Evolutionary conservation across 2,329 filamentous ascomycete species (phyloP), one percentile per base, ranked within the genome.

Genomic region (Penicillium sp.): DNA sequence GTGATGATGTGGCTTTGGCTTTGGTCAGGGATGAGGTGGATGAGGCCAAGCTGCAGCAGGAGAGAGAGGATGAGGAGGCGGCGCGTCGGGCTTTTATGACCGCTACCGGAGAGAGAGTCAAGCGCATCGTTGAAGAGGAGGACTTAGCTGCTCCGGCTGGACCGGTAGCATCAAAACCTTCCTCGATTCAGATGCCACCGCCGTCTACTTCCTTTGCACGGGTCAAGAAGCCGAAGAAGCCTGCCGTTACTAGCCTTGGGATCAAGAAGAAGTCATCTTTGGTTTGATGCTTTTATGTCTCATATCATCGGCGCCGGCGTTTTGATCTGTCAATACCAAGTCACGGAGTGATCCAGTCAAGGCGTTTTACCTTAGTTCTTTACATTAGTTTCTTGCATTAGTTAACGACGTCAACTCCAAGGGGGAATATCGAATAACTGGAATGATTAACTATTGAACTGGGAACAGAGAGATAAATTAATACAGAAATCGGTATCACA

Each of bases 201-300:
- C 78, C 80, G 4, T 84, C 86, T 3, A 58, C 63, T 20, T 82
- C 81, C 0, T 95, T 92, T 64, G 87, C 87, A 68, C 78, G 87
- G 52, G 81, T 83, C 38, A 78, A 86, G 42, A 95, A 95, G 74
- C 86, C 89, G 73, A 97, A 95, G 75, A 95, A 93, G 71, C 84
- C 93, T 51, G 81, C 87, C 49, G 76, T 83, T 0, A 83, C 86
- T 12, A 75, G 84, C 20, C 70, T 95, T 42, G 90, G 91, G 1
- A 91, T 96, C 62, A 96, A 95, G 76, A 93, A 89, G 78, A 92
- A 90, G 72, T 75, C 79, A 13, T 75, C 79, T 0, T 63, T 84
- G 45, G 59, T 67, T 20, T 67, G 53, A 59, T 39, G 10, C n/a
- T 32, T 45, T 39, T 39, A 39, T 42, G 20, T 42, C 46, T 42